A percentile compares a stretch with the other conserved stretches of the same genome.
phyloP scores from a whole-genome alignment of 2,329 filamentous ascomycete species.

The Ophiostoma novo-ulmi region DNA sequence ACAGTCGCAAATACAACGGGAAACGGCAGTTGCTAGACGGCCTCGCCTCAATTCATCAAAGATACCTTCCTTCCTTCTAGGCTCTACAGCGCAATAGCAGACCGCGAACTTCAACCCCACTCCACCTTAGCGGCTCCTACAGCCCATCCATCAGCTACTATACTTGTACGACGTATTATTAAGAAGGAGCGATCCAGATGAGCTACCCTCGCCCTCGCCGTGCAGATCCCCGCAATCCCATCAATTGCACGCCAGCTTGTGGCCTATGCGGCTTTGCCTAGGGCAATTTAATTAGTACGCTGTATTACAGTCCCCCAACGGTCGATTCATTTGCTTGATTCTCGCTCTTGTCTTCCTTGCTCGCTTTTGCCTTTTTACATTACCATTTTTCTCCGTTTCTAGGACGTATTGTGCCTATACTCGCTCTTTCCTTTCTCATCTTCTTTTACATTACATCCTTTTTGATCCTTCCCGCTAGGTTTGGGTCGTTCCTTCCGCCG shows the following conservation, averaged over 20 bases:
- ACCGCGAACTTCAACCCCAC: not conserved
- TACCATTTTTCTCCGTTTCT: not conserved
- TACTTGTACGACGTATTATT: not conserved
- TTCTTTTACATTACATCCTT: not conserved
- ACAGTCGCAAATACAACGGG: not conserved
- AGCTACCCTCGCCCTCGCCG: not conserved
- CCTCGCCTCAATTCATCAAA: not conserved
- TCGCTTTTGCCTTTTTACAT: not conserved
- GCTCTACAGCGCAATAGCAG: not conserved
- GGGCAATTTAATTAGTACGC: not conserved
- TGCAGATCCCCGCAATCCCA: conserved; percentile 9
- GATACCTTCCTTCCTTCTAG: not conserved
- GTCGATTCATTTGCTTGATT: not conserved
- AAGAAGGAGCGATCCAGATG: conserved; percentile 1
- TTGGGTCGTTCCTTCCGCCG: not conserved
- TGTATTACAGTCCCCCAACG: not conserved
- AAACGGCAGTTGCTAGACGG: not conserved
- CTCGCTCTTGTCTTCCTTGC: not conserved
- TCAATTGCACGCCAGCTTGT: conserved; percentile 6
- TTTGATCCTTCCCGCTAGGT: not conserved
- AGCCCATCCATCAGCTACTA: not conserved
- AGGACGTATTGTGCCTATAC: too few species aligned
- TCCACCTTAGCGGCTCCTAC: not conserved
- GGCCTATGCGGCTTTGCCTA: not conserved
- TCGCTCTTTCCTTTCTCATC: not conserved